Evolutionary conservation across 176 grass and related monocot genomes (phyloP).

Genomic region (Typha latifolia): DNA sequence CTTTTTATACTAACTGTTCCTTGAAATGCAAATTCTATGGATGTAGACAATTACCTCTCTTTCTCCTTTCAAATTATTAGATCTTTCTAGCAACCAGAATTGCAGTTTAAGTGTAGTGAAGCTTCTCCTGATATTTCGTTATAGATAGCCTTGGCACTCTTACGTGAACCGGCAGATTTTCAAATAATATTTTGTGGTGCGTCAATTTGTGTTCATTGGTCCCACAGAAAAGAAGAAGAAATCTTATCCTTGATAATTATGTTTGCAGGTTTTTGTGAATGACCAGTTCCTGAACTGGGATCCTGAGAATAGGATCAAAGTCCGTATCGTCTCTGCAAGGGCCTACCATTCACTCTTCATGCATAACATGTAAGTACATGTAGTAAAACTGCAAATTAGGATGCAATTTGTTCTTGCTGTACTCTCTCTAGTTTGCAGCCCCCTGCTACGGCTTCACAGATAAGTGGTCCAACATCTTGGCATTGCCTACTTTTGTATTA

Average conservation of each 20-base stretch:
- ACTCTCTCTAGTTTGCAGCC: slow-evolving; percentile 17
- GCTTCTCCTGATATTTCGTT: no score
- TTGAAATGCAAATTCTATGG: no score
- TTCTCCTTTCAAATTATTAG: no score
- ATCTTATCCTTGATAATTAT: not conserved
- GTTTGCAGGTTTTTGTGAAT: slow-evolving; percentile 70
- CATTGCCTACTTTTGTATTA: slow-evolving; percentile 26
- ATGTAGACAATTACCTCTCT: no score
- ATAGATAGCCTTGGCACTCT: no score
- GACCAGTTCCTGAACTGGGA: slow-evolving; percentile 99
- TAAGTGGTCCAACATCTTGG: slow-evolving; percentile 43
- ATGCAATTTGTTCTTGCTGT: slow-evolving; percentile 1
- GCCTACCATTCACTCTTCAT: slow-evolving; percentile 99
- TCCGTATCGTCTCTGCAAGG: slow-evolving; percentile 91
- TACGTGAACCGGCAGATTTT: no score
- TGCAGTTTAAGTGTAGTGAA: no score
- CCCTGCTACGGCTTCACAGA: slow-evolving; percentile 37
- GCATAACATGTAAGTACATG: slow-evolving; percentile 94
- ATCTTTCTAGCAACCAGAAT: no score
- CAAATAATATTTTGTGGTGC: no score
- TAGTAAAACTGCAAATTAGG: slow-evolving; percentile 16
- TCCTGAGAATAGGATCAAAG: slow-evolving; percentile 85
- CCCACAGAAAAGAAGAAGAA: no score
- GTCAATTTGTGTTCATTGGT: no score
- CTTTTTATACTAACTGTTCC: no score